Evolutionary conservation across 495 filamentous ascomycete genomes (phyloP).

Genomic region (Hypoxylon lenormandii): DNA sequence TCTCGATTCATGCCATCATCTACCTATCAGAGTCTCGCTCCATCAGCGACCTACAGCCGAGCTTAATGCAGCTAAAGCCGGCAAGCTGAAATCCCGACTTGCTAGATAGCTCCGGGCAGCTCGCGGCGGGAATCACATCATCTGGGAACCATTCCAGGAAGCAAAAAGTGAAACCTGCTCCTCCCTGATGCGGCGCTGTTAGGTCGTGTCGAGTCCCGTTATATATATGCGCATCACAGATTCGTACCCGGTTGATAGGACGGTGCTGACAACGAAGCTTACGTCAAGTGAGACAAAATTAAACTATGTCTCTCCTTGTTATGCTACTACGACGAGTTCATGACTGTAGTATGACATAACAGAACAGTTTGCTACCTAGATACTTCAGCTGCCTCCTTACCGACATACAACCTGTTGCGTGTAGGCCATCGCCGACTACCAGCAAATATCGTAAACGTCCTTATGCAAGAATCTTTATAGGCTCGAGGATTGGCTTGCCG

Average conservation of each 20-base stretch:
- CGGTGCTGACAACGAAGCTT: slow-evolving; percentile 7
- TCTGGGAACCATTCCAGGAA: slow-evolving; percentile 24
- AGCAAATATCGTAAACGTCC: slow-evolving; percentile 15
- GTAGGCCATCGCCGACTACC: background rate
- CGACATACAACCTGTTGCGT: background rate
- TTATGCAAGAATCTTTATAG: slow-evolving; percentile 5
- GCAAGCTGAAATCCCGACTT: slow-evolving; percentile 2
- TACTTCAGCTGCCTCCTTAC: background rate
- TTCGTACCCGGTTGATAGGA: slow-evolving; percentile 11
- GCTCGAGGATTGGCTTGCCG: slow-evolving; percentile 31
- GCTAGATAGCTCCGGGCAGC: slow-evolving; percentile 10
- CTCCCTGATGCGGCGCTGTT: slow-evolving; percentile 26
- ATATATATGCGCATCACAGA: slow-evolving; percentile 12
- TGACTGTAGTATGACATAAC: slow-evolving; percentile 21
- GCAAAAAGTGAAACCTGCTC: slow-evolving; percentile 33
- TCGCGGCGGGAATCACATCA: slow-evolving; percentile 26
- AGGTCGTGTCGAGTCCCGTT: slow-evolving; percentile 23
- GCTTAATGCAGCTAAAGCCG: slow-evolving; percentile 12
- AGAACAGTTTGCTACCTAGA: slow-evolving; percentile 11
- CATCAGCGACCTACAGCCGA: slow-evolving; percentile 14
- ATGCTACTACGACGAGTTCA: slow-evolving; percentile 1
- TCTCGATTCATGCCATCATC: slow-evolving; percentile 5
- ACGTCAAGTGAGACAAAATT: slow-evolving; percentile 11
- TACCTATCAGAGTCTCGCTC: background rate
- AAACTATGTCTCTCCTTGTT: background rate